Conservation (phyloP, 1,284 basidiomycete genomes). For the Ustilago hordei region DNA sequence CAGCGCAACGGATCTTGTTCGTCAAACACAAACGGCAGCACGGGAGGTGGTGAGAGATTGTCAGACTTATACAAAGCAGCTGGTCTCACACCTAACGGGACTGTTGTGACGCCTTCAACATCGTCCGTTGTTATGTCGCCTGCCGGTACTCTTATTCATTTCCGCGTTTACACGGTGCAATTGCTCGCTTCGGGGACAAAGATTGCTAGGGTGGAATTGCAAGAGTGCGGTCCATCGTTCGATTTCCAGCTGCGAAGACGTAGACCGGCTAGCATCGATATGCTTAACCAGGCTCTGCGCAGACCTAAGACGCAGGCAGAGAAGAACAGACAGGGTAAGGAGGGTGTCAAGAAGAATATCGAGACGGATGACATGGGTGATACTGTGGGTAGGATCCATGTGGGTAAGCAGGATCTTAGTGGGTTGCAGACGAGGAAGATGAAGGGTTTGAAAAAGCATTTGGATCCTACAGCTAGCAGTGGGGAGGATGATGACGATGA, state of each 20-base stretch:
- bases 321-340: slow-evolving; percentile 76
- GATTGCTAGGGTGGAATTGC: slow-evolving; percentile 76
- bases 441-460: slow-evolving; percentile 80
- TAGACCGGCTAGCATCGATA: slow-evolving; percentile 80
- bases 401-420: slow-evolving; percentile 87
- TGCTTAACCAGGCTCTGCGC: slow-evolving; percentile 83
- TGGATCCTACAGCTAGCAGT: slow-evolving; percentile 48
- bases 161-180: slow-evolving; percentile 85
- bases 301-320: slow-evolving; percentile 85
- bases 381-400: slow-evolving; percentile 87
- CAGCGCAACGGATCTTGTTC: background rate
- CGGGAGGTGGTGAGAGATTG: slow-evolving; percentile 25
- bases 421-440: slow-evolving; percentile 91
- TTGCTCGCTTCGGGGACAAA: slow-evolving; percentile 75
- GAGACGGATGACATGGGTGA: slow-evolving; percentile 99
- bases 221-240: slow-evolving; percentile 90
- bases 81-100: slow-evolving; percentile 64
- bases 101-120: slow-evolving; percentile 69
- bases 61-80: slow-evolving; percentile 61
- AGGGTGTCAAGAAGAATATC: slow-evolving; percentile 81
- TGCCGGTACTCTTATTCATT: slow-evolving; percentile 81
- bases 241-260: slow-evolving; percentile 85
- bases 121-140: slow-evolving; percentile 70
- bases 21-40: background rate
- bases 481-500: slow-evolving; percentile 48